Evolutionary conservation across 1,139 yeast species (phyloP).

Genomic region (Nakaseomyces nivariensis): DNA sequence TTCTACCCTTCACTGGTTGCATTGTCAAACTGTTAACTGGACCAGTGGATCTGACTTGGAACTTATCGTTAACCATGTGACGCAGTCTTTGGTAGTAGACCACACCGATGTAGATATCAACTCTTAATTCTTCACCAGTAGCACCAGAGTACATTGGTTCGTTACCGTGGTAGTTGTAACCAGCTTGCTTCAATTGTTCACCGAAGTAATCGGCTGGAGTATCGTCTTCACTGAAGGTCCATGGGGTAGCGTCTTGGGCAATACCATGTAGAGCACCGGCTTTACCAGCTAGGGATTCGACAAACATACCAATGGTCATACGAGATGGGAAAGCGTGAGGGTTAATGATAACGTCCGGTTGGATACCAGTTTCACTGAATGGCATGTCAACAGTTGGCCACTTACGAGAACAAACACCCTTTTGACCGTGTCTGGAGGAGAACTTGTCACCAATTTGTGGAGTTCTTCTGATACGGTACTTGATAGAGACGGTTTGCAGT

Average conservation of each 20-base stretch:
- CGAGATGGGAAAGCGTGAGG: constrained; percentile 99
- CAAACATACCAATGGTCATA: constrained; percentile 99
- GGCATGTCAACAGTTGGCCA: constrained; percentile 99
- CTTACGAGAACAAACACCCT: constrained; percentile 97
- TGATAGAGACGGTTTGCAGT: constrained; percentile 77
- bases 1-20: constrained; percentile 99
- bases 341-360: constrained; percentile 93
- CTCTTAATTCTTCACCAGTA: constrained; percentile 95
- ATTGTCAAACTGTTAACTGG: constrained; percentile 93
- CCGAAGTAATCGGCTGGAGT: constrained; percentile 98
- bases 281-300: constrained; percentile 93
- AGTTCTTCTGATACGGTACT: constrained; percentile 82
- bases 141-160: constrained; percentile 99
- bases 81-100: constrained; percentile 97
- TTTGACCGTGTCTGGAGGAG: constrained; percentile 97
- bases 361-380: constrained; percentile 89
- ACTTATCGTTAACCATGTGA: constrained; percentile 99
- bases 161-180: constrained; percentile 95
- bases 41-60: constrained; percentile 98
- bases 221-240: constrained; percentile 83
- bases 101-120: constrained; percentile 91
- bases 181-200: constrained; percentile 76
- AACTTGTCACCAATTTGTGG: constrained; percentile 97
- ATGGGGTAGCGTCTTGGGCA: constrained; percentile 96
- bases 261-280: constrained; percentile 98